Percentiles rank a stretch among this genome's conserved stretches.
Evolutionary conservation across 352 stramenopile species (phyloP).

Genomic region (Pythium phragmitis): DNA sequence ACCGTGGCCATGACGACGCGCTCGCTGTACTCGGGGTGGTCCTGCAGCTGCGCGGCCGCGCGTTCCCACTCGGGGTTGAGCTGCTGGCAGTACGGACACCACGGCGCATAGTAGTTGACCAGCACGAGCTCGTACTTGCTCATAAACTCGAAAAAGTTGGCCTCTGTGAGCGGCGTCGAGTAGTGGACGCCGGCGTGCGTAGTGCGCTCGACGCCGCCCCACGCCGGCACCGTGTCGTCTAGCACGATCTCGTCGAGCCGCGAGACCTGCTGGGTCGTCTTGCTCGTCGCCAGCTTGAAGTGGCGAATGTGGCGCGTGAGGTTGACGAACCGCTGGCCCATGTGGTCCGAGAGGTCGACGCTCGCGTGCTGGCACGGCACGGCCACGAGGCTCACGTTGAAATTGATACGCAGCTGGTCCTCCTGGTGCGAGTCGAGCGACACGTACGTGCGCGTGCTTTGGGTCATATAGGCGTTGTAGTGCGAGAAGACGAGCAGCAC

Average conservation of each 20-base stretch:
- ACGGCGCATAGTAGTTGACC: slow-evolving; percentile 84
- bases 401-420: slow-evolving; percentile 81
- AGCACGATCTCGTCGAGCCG: slow-evolving; percentile 74
- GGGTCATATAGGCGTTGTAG: slow-evolving; percentile 49
- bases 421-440: slow-evolving; percentile 77
- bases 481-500: slow-evolving; percentile 48
- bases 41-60: slow-evolving; percentile 61
- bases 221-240: slow-evolving; percentile 60
- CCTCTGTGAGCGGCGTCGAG: slow-evolving; percentile 61
- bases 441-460: slow-evolving; percentile 54
- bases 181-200: slow-evolving; percentile 63
- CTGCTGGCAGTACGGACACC: slow-evolving; percentile 75
- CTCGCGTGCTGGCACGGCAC: slow-evolving; percentile 71
- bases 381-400: slow-evolving; percentile 79
- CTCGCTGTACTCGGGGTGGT: slow-evolving; percentile 80
- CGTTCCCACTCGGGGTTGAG: slow-evolving; percentile 79
- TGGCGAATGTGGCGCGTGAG: slow-evolving; percentile 81
- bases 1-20: slow-evolving; percentile 79
- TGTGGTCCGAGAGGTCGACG: slow-evolving; percentile 80
- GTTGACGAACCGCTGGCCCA: slow-evolving; percentile 72
- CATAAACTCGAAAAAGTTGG: slow-evolving; percentile 80
- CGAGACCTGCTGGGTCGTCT: slow-evolving; percentile 29
- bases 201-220: slow-evolving; percentile 54
- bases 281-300: slow-evolving; percentile 53
- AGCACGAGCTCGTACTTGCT: slow-evolving; percentile 83